Base-by-base conservation (phyloP, 306 rosid genomes). In the Sicyos baderoa region DNA sequence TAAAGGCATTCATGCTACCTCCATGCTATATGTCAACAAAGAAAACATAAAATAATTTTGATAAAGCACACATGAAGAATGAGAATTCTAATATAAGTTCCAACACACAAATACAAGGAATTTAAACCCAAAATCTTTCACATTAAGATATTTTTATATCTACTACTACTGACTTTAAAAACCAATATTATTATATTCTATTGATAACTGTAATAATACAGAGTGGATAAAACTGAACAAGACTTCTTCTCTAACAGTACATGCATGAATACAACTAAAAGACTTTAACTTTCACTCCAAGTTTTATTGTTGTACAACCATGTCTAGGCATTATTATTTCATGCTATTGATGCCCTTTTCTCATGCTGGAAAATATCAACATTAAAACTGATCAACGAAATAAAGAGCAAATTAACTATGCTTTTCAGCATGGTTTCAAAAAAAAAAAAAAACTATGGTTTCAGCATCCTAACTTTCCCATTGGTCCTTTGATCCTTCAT, bases 1-100 rank as follows among this genome's bases (percentile, higher is more conserved):
- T 93, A 76, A 82, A 93, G 71, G 98, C 97, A 79, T 89, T 89
- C 75, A 88, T 88, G 71, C 82, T 76, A 77, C 98, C 97, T 23
- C 98, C 98, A 70, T 89, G 96, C 98, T 89, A 66, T 60, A 79
- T 17, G 52, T 59, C 75, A 76, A 23, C 76, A 52, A 22, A 50
- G 11, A 68, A 52, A 29, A 17, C 9, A 50, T 16, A 68, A 11
- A 50, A 32, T 9, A 68, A 16, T 27, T 69, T 27, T 27, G 32
- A 16, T 5, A 49, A 49, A 13, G 22, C 25, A 0, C 22, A 63
- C 69, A 42, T 63, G 51, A 40, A 63, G 69, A 17, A 63, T 1
- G n/a, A 42, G 27, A 27, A 27, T 57, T 23, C 29, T 57, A 57
- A 25, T 21, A 54, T 29, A 40, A 57, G 63, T 23, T 25, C 14